phyloP scores from a whole-genome alignment of 2,329 filamentous ascomycete genomes.

The Scortechinia acanthostroma region DNA sequence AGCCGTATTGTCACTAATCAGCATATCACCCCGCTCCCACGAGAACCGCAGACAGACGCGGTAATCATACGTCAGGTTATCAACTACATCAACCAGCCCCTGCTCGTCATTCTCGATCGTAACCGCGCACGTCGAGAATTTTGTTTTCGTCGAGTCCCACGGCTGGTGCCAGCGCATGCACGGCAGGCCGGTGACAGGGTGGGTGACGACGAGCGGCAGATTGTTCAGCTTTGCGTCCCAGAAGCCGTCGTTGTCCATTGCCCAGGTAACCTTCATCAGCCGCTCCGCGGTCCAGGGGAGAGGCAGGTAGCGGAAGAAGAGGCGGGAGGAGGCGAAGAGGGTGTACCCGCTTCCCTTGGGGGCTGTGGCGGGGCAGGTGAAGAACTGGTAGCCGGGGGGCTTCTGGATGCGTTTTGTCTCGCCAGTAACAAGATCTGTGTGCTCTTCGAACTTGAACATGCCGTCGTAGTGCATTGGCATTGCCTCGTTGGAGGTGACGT shows the following conservation, averaged over 20 bases:
- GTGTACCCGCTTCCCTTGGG: slow-evolving; percentile 43
- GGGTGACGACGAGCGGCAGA: slow-evolving; percentile 32
- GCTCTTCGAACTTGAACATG: slow-evolving; percentile 40
- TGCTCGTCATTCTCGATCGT: slow-evolving; percentile 25
- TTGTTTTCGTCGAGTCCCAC: slow-evolving; percentile 41
- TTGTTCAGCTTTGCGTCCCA: slow-evolving; percentile 29
- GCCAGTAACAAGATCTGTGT: slow-evolving; percentile 7
- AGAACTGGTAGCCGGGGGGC: slow-evolving; percentile 37
- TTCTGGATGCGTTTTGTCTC: slow-evolving; percentile 2
- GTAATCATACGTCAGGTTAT: slow-evolving; percentile 35
- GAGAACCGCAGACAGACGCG: slow-evolving; percentile 38
- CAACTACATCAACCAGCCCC: slow-evolving; percentile 23
- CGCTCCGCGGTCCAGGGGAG: slow-evolving; percentile 19
- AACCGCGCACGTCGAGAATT: slow-evolving; percentile 35
- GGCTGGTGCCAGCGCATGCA: slow-evolving; percentile 47
- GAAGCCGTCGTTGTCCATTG: slow-evolving; percentile 37
- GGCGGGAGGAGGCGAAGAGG: slow-evolving; percentile 39
- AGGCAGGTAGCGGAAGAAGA: slow-evolving; percentile 37
- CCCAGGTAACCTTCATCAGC: slow-evolving; percentile 34
- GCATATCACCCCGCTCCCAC: slow-evolving; percentile 45
- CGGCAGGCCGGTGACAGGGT: slow-evolving; percentile 32
- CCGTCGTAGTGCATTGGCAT: slow-evolving; percentile 54
- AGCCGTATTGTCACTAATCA: slow-evolving; percentile 41
- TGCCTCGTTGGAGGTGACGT: slow-evolving; percentile 41
- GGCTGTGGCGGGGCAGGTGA: slow-evolving; percentile 34